Evolutionary conservation across 2,329 filamentous ascomycete genomes (phyloP), one percentile per base, ranked within the genome.

Genomic region (Colletotrichum spinosum): DNA sequence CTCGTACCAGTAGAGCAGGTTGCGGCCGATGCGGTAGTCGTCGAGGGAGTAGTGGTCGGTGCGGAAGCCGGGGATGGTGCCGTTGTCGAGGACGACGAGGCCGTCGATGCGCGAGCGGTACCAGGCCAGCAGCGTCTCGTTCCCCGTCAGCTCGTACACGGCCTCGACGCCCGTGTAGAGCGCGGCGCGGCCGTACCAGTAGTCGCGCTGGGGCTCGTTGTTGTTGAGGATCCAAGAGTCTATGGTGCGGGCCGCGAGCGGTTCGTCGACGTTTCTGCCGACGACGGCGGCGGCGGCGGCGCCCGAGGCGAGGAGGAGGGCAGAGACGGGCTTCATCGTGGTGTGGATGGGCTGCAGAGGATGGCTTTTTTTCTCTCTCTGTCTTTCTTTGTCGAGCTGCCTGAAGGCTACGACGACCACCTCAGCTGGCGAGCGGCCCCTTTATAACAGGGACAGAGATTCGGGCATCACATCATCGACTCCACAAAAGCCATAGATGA

Each of bases 21-120:
- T 84, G 68, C 83, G 80, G 10, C 84, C 85, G 39, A 86, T 78
- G 11, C 85, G 82, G 66, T 86, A 80, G 67, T 87, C 81, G 65
- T 85, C 83, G 2, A 85, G 77, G 2, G 83, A 84, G 74, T 86
- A 83, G 71, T 79, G 81, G 3, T 73, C 73, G 12, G 78, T 72
- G 58, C 82, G 77, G 77, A 83, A 87, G 25, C 77, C 75, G 10
- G 73, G 73, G 60, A 86, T 75, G 6, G 79, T 81, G 11, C 85
- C 85, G 50, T 85, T 73, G n/a, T 75, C 70, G 1, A 76, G 69
- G 5, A 88, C 79, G 12, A 86, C 76, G 37, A 57, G 54, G 0
- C 77, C 76, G 55, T 84, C 83, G 54, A 87, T 79, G 56, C 82
- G 79, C 3, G 72, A 74, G 8, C 80, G 79, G 60, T 83, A 80